phyloP scores from a whole-genome alignment of 768 basidiomycete species.

The Kwoniella heveanensis region DNA sequence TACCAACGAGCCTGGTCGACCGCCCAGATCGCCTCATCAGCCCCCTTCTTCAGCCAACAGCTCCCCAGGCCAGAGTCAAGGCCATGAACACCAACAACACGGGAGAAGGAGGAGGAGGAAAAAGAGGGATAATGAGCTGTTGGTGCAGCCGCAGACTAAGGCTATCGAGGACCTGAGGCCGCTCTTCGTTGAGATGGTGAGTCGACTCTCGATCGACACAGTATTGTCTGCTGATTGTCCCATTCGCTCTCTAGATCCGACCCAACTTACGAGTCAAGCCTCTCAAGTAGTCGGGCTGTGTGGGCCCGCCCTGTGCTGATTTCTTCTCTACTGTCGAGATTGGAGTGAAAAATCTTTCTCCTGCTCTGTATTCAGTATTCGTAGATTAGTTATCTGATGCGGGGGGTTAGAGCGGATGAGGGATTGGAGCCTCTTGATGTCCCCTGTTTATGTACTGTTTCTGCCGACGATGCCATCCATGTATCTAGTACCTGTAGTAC shows the following conservation, averaged over 20 bases:
- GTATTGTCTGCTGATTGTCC: background rate
- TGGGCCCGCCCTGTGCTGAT: too few species aligned
- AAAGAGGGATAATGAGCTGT: slow-evolving; percentile 33
- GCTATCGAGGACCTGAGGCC: slow-evolving; percentile 82
- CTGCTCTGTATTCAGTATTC: too few species aligned
- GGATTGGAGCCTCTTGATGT: too few species aligned
- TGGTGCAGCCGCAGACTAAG: slow-evolving; percentile 74
- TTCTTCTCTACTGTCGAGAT: too few species aligned
- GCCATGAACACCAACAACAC: background rate
- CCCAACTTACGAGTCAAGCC: slow-evolving; percentile 3
- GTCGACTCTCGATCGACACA: slow-evolving; percentile 34
- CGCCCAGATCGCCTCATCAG: background rate
- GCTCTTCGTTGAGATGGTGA: slow-evolving; percentile 87
- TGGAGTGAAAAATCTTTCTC: too few species aligned
- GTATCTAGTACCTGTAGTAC: too few species aligned
- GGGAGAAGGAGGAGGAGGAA: slow-evolving; percentile 4
- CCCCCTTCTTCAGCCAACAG: slow-evolving; percentile 5
- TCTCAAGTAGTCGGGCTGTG: background rate
- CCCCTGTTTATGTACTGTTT: too few species aligned
- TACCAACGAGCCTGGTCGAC: background rate
- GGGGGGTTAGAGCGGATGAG: too few species aligned
- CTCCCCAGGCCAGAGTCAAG: too few species aligned
- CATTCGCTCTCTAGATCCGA: background rate
- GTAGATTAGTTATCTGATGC: too few species aligned
- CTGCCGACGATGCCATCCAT: too few species aligned